Evolutionary conservation across 108 stramenopile genomes (phyloP), one percentile per base, ranked within the genome.

Genomic region (Skeletonema costatum): DNA sequence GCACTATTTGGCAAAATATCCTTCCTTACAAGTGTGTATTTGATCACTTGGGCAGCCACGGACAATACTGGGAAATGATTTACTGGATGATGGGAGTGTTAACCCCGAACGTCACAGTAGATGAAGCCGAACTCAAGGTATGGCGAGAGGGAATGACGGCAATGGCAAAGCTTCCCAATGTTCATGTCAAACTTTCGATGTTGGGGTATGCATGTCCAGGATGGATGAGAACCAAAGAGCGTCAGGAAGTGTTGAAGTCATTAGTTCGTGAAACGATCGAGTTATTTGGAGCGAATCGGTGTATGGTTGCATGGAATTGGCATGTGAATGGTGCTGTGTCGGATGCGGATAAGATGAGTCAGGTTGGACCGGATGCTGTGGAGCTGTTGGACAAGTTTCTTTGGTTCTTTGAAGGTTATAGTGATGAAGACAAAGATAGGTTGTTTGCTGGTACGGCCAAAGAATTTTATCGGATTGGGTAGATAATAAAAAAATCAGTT

Each of bases 271-370:
- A 91, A 73, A 82, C 77, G 0, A 80, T 92, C 14, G 86, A 86
- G 3, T 46, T 90, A 70, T 94, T 94, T 74, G 85, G 87, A 29
- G 85, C 86, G 7, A 56, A 83, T 19, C 79, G 90, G 14, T 94
- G 93, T 74, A 94, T 94, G 90, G 83, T 89, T 9, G 90, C 89
- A 1, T 84, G 82, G 63, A 94, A 94, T 68, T 94, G 82, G 79
- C 90, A 88, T 73, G 80, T 84, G 65, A 78, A 81, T 69, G 89
- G 66, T 16, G 76, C 86, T n/a, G 65, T 83, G 21, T 88, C 87
- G 7, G 90, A 94, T 75, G 58, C 68, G 14, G 90, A 87, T 76
- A 82, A 82, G 10, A 17, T 74, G 12, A 82, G 86, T 41, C 68
- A 85, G 39, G 75, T 84, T 29, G 92, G 92, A 10, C 92, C 92